Evolutionary conservation across 2,329 filamentous ascomycete species (phyloP), one percentile per base, ranked within the genome.

Genomic region (Aureobasidium sp.): DNA sequence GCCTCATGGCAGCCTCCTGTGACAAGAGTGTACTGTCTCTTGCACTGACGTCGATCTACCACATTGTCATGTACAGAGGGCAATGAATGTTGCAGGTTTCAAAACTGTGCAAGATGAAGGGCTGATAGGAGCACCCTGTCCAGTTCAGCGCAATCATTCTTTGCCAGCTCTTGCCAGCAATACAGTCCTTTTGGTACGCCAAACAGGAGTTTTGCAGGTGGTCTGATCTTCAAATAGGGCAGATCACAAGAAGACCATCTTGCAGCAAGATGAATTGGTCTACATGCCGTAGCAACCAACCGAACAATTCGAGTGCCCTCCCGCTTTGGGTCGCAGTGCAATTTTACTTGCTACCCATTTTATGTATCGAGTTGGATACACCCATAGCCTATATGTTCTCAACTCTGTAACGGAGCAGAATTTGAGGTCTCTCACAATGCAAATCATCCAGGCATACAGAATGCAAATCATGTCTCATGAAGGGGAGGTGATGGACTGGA

Each of bases 211-310:
- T 17, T 42, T 29, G 23, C 17, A 41, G n/a, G 17, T 32, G 51
- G 51, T 42, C 37, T 55, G 51, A 42, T 55, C 29, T 10, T 13
- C 5, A 7, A 20, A 8, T 2, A 15, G 37, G 32, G 17, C 37
- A 29, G 3, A 39, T 8, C 39, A 23, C 15, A 27, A 29, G 46
- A 5, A 46, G 5, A 8, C 12, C 26, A 26, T 13, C 6, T 29
- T 1, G 10, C 17, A 48, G 17, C 27, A 42, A 42, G 39, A 36
- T 57, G 44, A 7, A 26, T 44, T 34, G 27, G 15, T 57, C 1
- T 27, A 26, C n/a, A 26, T 36, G 41, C 53, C 53, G 37, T 57
- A 46, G 53, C 53, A 46, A 57, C 53, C 53, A 27, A 57, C 39
- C 53, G 44, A 41, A 23, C 26, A 32, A 13, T 1, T 36, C 5